A percentile compares a stretch with the other conserved stretches of the same genome.
phyloP scores from a whole-genome alignment of 306 rosid species.

The Nissolia schottii region DNA sequence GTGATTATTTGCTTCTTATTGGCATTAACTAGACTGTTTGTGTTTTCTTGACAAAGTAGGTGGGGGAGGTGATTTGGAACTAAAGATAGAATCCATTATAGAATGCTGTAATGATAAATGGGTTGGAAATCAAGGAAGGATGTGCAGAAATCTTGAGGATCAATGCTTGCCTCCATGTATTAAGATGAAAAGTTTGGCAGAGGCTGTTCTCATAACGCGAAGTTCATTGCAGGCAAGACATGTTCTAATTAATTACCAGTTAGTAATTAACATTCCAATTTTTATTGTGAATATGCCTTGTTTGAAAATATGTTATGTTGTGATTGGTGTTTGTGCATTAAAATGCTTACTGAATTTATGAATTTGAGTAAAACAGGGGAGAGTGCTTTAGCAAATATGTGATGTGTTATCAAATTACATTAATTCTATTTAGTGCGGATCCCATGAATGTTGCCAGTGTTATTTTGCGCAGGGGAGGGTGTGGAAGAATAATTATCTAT shows the following conservation, averaged over 20 bases:
- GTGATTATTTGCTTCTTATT: conserved; percentile 2
- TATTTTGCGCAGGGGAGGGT: too few relatives aligned
- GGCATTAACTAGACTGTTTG: conserved; percentile 1
- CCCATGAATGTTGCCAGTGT: background rate
- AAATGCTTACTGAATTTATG: background rate
- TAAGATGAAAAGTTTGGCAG: conserved; percentile 53
- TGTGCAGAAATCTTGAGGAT: conserved; percentile 28
- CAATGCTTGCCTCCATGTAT: conserved; percentile 23
- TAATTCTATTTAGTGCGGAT: background rate
- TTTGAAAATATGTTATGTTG: background rate
- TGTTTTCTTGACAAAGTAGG: conserved; percentile 37
- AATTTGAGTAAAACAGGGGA: background rate
- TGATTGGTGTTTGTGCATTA: conserved; percentile 7
- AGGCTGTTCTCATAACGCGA: conserved; percentile 45
- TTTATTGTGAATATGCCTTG: background rate
- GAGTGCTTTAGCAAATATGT: background rate
- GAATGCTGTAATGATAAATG: conserved; percentile 61
- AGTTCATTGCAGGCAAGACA: conserved; percentile 66
- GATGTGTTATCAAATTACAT: background rate
- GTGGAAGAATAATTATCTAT: too few relatives aligned
- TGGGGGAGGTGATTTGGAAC: conserved; percentile 47
- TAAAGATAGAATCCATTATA: conserved; percentile 51
- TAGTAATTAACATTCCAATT: conserved; percentile 8
- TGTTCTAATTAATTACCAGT: background rate
- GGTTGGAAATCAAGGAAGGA: conserved; percentile 32